These are phyloP conservation scores for Astragalus glycyphyllos DNA, from an alignment of 306 rosid species.

Conservation along the genomic window DNA sequence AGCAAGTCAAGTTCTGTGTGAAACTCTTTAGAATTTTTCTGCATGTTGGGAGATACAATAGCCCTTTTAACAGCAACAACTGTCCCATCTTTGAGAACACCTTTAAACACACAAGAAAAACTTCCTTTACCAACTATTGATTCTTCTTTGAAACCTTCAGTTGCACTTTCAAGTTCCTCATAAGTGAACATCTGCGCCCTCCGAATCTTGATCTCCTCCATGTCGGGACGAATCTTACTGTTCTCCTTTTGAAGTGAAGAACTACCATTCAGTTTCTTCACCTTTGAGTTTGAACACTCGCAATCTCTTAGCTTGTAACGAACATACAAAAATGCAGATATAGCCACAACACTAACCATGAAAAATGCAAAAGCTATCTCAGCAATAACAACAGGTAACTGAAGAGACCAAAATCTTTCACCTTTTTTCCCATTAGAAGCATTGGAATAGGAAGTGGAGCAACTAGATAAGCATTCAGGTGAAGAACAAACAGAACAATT, in stretches of 20 bases:
- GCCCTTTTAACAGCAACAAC: slow-evolving; percentile 91
- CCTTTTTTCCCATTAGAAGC: slow-evolving; percentile 47
- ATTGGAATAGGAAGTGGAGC: slow-evolving; percentile 58
- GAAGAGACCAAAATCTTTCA: slow-evolving; percentile 73
- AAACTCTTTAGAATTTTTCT: slow-evolving; percentile 84
- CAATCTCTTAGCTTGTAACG: slow-evolving; percentile 70
- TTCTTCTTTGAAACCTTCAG: slow-evolving; percentile 76
- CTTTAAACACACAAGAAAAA: slow-evolving; percentile 84
- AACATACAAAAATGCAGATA: slow-evolving; percentile 75
- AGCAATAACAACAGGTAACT: slow-evolving; percentile 67
- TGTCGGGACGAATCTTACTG: slow-evolving; percentile 63
- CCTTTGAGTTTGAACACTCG: slow-evolving; percentile 56
- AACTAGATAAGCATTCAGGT: slow-evolving; percentile 63
- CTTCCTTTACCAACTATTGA: slow-evolving; percentile 92
- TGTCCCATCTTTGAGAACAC: slow-evolving; percentile 79
- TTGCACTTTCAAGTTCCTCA: slow-evolving; percentile 81
- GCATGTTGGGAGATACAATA: slow-evolving; percentile 73
- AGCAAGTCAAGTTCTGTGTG: slow-evolving; percentile 88
- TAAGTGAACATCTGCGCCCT: slow-evolving; percentile 81
- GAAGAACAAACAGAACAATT: slow-evolving; percentile 77
- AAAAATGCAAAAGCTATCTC: slow-evolving; percentile 78
- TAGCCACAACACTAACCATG: slow-evolving; percentile 64
- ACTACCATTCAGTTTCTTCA: slow-evolving; percentile 50
- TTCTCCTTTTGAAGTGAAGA: slow-evolving; percentile 61
- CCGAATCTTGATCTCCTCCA: slow-evolving; percentile 78